Base-by-base conservation (phyloP, 148 eudicot species). In the Rheum nobile region DNA sequence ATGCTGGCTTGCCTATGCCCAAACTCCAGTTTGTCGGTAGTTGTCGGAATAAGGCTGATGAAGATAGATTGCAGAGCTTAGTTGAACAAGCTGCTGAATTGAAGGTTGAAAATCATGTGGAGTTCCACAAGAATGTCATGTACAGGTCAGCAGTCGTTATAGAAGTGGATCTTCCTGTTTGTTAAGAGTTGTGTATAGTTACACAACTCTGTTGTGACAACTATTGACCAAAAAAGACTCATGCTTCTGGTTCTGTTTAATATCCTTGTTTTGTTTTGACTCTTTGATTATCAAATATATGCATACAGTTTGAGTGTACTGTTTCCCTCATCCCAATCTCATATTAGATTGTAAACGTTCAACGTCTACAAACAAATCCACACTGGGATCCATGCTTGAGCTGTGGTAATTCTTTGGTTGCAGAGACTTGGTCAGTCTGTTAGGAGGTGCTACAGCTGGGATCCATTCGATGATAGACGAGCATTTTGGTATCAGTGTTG, bases 401-500 rank as follows among this genome's bases (percentile, higher is more conserved):
- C 22, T 55, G 31, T 57, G 67, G 67, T 31, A 32, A 16, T 11
- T 65, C 8, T 31, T 2, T 32, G 34, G 9, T 35, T 78, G 77
- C 88, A 96, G 99, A 80, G 96, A 59, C 70, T 85, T 96, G 90
- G 92, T 96, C 75, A 84, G 74, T 76, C 92, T 96, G 50, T 80
- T 96, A 83, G 67, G 97, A 63, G 88, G 82, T 71, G 96, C 99
- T 52, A 74, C 78, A 77, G 88, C 88, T 14, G 99, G 99, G 76
- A 85, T 96, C 65, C 97, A 96, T 82, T 83, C 97, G 28, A 96
- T 92, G 99, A 86, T 79, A 10, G 99, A 96, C 78, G 96, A 96
- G 77, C 99, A 96, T 81, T 95, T 96, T 79, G 99, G 99, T 79
- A 96, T 92, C 52, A 78, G 96, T 78, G 92, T 96, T 24, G 99